phyloP scores from a whole-genome alignment of 2,329 filamentous ascomycete species.

The Trichophyton verrucosum region DNA sequence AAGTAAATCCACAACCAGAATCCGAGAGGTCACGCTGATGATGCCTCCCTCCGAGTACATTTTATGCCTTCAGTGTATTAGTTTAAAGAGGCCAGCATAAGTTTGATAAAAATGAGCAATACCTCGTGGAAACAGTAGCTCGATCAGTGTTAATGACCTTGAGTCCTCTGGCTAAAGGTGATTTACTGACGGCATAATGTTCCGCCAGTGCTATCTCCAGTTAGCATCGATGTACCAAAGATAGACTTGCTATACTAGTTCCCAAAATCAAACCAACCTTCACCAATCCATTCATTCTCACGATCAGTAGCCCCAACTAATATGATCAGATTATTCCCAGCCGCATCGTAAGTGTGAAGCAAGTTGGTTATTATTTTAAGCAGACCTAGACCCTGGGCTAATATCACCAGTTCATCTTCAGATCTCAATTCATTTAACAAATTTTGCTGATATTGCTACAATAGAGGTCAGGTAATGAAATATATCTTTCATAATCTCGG shows the following conservation, averaged over 20 bases:
- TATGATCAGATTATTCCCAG: slow-evolving; percentile 83
- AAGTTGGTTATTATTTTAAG: slow-evolving; percentile 90
- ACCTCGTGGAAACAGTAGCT: slow-evolving; percentile 65
- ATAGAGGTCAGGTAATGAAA: slow-evolving; percentile 5
- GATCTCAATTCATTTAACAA: slow-evolving; percentile 80
- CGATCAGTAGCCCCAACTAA: slow-evolving; percentile 80
- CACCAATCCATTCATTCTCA: slow-evolving; percentile 94
- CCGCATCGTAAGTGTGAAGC: slow-evolving; percentile 90
- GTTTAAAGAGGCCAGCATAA: not conserved
- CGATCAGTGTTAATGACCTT: slow-evolving; percentile 90
- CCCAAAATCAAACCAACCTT: slow-evolving; percentile 36
- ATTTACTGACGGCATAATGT: slow-evolving; percentile 79
- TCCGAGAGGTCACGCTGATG: slow-evolving; percentile 90
- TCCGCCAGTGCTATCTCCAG: slow-evolving; percentile 59
- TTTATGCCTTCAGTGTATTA: slow-evolving; percentile 52
- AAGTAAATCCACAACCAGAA: slow-evolving; percentile 83
- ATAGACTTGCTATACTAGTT: not conserved
- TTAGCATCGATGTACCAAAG: slow-evolving; percentile 3
- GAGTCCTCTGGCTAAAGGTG: slow-evolving; percentile 69
- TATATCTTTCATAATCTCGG: not conserved
- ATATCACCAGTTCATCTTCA: slow-evolving; percentile 86
- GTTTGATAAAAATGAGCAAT: slow-evolving; percentile 8
- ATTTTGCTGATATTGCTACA: slow-evolving; percentile 75
- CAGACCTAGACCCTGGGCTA: slow-evolving; percentile 83
- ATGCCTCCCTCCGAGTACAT: slow-evolving; percentile 83